Evolutionary conservation across 2,329 filamentous ascomycete genomes (phyloP).

Genomic region (Ascosphaera aggregata): DNA sequence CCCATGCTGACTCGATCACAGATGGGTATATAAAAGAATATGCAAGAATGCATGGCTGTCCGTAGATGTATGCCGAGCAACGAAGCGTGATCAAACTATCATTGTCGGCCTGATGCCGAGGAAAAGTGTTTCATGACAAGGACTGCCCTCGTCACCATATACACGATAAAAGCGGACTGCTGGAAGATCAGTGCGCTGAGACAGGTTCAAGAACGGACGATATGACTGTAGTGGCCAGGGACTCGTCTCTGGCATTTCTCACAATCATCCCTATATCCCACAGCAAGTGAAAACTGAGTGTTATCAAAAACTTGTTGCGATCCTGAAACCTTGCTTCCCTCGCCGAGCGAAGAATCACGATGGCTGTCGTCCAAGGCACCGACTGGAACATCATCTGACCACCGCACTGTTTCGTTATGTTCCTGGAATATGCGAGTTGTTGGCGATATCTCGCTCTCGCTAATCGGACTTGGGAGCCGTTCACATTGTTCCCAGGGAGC

Average conservation of each 20-base stretch:
- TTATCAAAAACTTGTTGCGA: background rate
- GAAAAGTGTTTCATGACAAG: no score
- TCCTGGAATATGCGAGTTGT: background rate
- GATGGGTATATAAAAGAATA: no score
- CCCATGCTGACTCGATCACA: no score
- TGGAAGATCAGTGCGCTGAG: background rate
- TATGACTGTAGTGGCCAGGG: constrained; percentile 62
- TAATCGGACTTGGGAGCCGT: constrained; percentile 18
- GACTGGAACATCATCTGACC: background rate
- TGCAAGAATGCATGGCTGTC: no score
- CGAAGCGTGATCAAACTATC: no score
- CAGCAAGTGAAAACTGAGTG: constrained; percentile 27
- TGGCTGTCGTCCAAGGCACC: background rate
- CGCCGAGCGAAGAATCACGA: background rate
- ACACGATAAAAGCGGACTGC: background rate
- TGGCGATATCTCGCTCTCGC: constrained; percentile 12
- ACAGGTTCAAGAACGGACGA: constrained; percentile 24
- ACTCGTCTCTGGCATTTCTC: constrained; percentile 54
- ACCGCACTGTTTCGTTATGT: background rate
- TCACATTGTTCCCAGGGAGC: constrained; percentile 5
- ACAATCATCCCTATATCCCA: constrained; percentile 56
- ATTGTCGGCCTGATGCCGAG: no score
- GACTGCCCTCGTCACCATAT: no score
- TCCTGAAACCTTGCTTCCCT: background rate
- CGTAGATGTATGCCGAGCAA: no score